Percentiles rank a stretch among this genome's conserved stretches.
phyloP scores from a whole-genome alignment of 2,329 filamentous ascomycete species.

The Hypomyces rosellus region DNA sequence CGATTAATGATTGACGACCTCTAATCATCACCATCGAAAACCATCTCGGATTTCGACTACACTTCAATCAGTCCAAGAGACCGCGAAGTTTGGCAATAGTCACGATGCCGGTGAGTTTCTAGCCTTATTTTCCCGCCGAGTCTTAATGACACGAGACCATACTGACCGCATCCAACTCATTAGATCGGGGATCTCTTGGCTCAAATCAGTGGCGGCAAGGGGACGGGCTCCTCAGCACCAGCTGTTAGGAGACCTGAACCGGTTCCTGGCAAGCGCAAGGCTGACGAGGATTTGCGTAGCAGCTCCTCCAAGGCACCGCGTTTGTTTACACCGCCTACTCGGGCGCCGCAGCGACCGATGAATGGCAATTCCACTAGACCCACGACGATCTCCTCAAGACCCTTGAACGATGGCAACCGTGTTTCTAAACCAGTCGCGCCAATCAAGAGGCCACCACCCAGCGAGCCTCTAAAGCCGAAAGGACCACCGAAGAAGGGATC shows the following conservation, averaged over 20 bases:
- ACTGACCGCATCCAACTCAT: not conserved
- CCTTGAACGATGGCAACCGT: slow-evolving; percentile 1
- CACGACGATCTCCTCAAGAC: slow-evolving; percentile 5
- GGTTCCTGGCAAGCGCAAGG: slow-evolving; percentile 48
- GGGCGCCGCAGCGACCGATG: slow-evolving; percentile 17
- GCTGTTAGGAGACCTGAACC: slow-evolving; percentile 21
- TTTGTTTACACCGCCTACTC: slow-evolving; percentile 13
- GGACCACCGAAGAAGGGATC: slow-evolving; percentile 63
- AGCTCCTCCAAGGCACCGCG: slow-evolving; percentile 38
- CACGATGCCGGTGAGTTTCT: slow-evolving; percentile 27
- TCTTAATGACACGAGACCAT: not conserved
- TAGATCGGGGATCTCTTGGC: slow-evolving; percentile 37
- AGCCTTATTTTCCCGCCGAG: not conserved
- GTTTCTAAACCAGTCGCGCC: slow-evolving; percentile 14
- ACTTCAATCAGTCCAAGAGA: not conserved
- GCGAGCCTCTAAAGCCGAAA: slow-evolving; percentile 35
- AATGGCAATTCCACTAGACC: slow-evolving; percentile 13
- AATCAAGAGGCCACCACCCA: slow-evolving; percentile 19
- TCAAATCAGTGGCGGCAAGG: slow-evolving; percentile 53
- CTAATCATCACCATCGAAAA: not conserved
- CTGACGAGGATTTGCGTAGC: slow-evolving; percentile 42
- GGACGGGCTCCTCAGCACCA: slow-evolving; percentile 29
- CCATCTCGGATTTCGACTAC: not conserved
- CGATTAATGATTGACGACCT: not conserved
- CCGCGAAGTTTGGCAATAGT: slow-evolving; percentile 1